Conservation (phyloP, 371 early-diverging fungal species). For the Zancudomyces culisetae region DNA sequence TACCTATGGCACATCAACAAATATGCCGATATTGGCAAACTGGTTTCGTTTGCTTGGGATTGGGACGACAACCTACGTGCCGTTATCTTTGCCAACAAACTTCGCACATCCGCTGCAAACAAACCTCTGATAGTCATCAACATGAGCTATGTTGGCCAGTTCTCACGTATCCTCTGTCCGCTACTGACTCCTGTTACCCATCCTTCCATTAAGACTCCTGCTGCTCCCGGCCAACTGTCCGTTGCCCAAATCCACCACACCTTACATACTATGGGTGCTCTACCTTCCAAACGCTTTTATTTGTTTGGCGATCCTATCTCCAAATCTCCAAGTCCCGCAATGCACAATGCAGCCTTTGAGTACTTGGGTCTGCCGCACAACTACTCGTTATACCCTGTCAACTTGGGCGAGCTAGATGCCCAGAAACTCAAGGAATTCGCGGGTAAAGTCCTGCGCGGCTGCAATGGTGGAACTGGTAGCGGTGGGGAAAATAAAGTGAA, state of each 20-base stretch:
- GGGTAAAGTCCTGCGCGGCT: no score
- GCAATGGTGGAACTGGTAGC: no score
- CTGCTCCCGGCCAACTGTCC: slow-evolving; percentile 92
- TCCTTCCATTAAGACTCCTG: slow-evolving; percentile 45
- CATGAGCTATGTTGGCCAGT: slow-evolving; percentile 78
- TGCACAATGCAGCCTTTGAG: slow-evolving; percentile 83
- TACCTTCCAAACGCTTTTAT: slow-evolving; percentile 48
- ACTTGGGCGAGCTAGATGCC: slow-evolving; percentile 23
- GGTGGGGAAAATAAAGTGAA: no score
- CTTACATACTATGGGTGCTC: slow-evolving; percentile 44
- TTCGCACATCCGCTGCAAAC: slow-evolving; percentile 13
- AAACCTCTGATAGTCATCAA: slow-evolving; percentile 78
- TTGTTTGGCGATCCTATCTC: slow-evolving; percentile 84
- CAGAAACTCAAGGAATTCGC: slow-evolving; percentile 38
- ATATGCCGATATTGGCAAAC: slow-evolving; percentile 72
- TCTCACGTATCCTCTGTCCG: slow-evolving; percentile 69
- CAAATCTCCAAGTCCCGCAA: slow-evolving; percentile 70
- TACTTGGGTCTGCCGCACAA: slow-evolving; percentile 63
- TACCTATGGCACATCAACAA: slow-evolving; percentile 19
- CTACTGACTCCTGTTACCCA: slow-evolving; percentile 88
- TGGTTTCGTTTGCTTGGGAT: slow-evolving; percentile 59
- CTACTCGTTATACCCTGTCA: slow-evolving; percentile 34
- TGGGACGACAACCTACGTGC: slow-evolving; percentile 64
- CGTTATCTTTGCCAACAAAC: slow-evolving; percentile 32
- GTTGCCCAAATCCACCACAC: slow-evolving; percentile 56